Evolutionary conservation across 352 stramenopile genomes (phyloP), one percentile per base, ranked within the genome.

Genomic region (Pythium angustatum): DNA sequence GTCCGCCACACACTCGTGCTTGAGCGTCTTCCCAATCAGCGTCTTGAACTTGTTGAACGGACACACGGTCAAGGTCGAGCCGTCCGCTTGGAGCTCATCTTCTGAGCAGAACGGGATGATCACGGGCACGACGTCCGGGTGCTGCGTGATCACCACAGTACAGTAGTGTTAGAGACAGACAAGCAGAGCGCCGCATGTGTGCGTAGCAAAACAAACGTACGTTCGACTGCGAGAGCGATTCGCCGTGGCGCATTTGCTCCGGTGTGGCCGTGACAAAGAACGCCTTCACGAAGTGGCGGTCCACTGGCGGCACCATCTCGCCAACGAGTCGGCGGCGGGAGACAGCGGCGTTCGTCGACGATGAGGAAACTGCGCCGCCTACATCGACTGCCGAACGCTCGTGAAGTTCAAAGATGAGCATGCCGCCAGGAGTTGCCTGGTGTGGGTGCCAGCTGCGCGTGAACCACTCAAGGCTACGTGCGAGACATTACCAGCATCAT

Each of bases 361-460:
- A 21, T 14, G 41, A 49, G 0, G 27, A 26, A 10, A 36, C 19
- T 4, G 21, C 22, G 14, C 24, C n/a, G 15, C n/a, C 58, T 2
- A 11, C 30, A 38, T 27, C 10, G 2, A n/a, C 33, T 22, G 10
- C 27, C 58, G 76, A 73, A 17, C 55, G 45, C 17, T 68, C 62
- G 44, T 91, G 80, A 5, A 93, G 70, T 52, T 93, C 84, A 60
- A 93, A 91, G 6, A 93, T 65, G 45, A 93, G 78, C 84, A 93
- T 93, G 27, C 81, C 73, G 19, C 84, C 84, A 5, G 76, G 79
- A 28, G 85, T 85, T 28, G 84, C 69, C 53, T 93, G 81, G 65
- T 93, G 79, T 21, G 81, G 73, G 53, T 87, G 78, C 84, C 84
- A 93, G n/a, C 83, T 77, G 40, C 80, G 71, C 4, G 79, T 79